Evolutionary conservation across 2,329 filamentous ascomycete species (phyloP), one percentile per base, ranked within the genome.

Genomic region (Hypomyces perniciosus): DNA sequence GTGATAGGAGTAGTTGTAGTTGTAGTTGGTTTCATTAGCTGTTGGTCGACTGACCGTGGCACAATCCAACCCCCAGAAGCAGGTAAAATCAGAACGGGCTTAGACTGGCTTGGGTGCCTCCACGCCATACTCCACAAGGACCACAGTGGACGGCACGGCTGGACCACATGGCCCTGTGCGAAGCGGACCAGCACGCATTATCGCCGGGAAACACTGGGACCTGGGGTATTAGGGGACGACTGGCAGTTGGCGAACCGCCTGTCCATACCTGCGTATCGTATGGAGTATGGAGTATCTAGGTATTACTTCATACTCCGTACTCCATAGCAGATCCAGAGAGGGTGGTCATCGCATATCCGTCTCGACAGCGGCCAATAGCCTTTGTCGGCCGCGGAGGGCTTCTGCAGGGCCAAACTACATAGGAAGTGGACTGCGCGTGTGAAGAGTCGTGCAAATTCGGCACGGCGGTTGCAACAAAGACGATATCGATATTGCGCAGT

Each of bases 271-370:
- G 35, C 35, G 2, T 20, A 20, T 20, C 20, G 20, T 20, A 20
- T 3, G 20, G 20, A 20, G 20, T 20, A 20, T 3, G 20, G 20
- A 20, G 20, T 20, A n/a, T n/a, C n/a, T n/a, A n/a, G n/a, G n/a
- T n/a, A n/a, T n/a, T n/a, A n/a, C n/a, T n/a, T n/a, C n/a, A n/a
- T n/a, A n/a, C n/a, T n/a, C n/a, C n/a, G n/a, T n/a, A 3, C 33
- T 43, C 38, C 46, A 46, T 51, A 42, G 48, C 38, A 53, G 51
- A 50, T 50, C 47, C 43, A 8, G 33, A 42, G 28, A 37, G 40
- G 47, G 10, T 38, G 46, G 45, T 53, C 51, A 45, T 38, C 51
- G 28, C 48, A 31, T 40, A 50, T 46, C 51, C 46, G 51, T 39
- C 42, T 42, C 29, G 38, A 8, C 8, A 26, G 34, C 28, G 30